Conservation (phyloP, 768 basidiomycete genomes). For the Termitomyces sp. region DNA sequence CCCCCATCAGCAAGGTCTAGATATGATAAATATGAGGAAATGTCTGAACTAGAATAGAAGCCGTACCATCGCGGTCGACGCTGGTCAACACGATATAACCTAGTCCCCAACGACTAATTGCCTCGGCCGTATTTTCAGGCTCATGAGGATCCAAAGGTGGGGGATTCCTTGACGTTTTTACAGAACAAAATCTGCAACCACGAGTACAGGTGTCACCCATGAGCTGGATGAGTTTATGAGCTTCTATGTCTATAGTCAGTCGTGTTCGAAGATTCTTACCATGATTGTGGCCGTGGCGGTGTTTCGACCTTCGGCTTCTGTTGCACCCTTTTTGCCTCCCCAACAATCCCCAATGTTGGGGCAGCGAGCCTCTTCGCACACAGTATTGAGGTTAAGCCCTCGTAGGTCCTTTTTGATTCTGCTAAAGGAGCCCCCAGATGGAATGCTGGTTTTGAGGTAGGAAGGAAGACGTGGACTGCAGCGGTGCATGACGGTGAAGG, state of each 20-base stretch:
- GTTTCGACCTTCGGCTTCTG: slow-evolving; percentile 67
- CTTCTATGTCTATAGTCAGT: not conserved
- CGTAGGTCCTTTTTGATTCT: slow-evolving; percentile 95
- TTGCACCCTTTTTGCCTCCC: slow-evolving; percentile 74
- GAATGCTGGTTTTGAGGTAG: slow-evolving; percentile 88
- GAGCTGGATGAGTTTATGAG: slow-evolving; percentile 44
- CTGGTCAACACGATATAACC: slow-evolving; percentile 97
- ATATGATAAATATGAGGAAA: not conserved
- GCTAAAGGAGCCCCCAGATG: slow-evolving; percentile 81
- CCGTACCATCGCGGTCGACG: slow-evolving; percentile 92
- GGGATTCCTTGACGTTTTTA: slow-evolving; percentile 87
- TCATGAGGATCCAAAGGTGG: slow-evolving; percentile 93
- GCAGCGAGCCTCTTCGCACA: slow-evolving; percentile 98
- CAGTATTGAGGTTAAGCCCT: slow-evolving; percentile 88
- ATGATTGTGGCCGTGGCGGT: slow-evolving; percentile 98
- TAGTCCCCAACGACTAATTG: slow-evolving; percentile 94
- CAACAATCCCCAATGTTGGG: slow-evolving; percentile 99
- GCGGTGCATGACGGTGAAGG: not conserved
- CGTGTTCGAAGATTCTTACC: slow-evolving; percentile 40
- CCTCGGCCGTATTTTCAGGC: slow-evolving; percentile 97
- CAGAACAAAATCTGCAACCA: slow-evolving; percentile 95
- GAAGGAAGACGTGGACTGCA: slow-evolving; percentile 79
- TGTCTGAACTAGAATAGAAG: not conserved
- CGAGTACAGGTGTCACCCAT: slow-evolving; percentile 99
- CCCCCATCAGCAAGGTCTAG: slow-evolving; percentile 93